Conservation (phyloP, 331 rosid species). For the Phaseolus coccineus region DNA sequence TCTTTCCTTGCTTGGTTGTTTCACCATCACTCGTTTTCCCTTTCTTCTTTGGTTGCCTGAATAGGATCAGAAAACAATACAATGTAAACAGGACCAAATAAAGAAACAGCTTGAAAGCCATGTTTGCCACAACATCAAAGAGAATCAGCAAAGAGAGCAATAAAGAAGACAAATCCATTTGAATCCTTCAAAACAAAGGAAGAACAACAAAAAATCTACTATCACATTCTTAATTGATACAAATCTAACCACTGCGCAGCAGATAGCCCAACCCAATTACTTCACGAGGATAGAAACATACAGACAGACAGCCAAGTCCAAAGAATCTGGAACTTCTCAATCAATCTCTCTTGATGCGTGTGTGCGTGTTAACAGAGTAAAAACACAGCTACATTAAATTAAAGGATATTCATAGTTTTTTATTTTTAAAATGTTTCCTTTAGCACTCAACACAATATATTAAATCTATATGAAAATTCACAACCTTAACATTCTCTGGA, state of each 20-base stretch:
- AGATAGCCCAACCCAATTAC: background rate
- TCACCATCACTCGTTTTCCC: slow-evolving; percentile 58
- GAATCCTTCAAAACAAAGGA: background rate
- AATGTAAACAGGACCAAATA: slow-evolving; percentile 19
- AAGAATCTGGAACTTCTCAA: slow-evolving; percentile 4
- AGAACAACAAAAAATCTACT: slow-evolving; percentile 10
- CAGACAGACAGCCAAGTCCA: too few species aligned
- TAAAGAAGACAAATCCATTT: slow-evolving; percentile 7
- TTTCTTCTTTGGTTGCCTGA: slow-evolving; percentile 79
- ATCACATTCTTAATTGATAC: background rate
- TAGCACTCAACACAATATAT: background rate
- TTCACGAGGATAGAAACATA: too few species aligned
- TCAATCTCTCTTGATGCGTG: too few species aligned
- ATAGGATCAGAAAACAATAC: slow-evolving; percentile 42
- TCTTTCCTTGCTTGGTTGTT: slow-evolving; percentile 63
- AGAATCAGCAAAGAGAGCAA: slow-evolving; percentile 3
- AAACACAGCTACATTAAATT: background rate
- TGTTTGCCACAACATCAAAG: background rate
- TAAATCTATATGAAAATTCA: slow-evolving; percentile 13
- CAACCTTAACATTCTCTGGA: background rate
- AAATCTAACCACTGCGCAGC: background rate
- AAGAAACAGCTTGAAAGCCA: slow-evolving; percentile 26
- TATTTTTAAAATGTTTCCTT: background rate
- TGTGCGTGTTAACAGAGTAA: background rate
- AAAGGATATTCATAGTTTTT: background rate